Conservation (phyloP, 495 filamentous ascomycete species). For the Penicillium coffeae region DNA sequence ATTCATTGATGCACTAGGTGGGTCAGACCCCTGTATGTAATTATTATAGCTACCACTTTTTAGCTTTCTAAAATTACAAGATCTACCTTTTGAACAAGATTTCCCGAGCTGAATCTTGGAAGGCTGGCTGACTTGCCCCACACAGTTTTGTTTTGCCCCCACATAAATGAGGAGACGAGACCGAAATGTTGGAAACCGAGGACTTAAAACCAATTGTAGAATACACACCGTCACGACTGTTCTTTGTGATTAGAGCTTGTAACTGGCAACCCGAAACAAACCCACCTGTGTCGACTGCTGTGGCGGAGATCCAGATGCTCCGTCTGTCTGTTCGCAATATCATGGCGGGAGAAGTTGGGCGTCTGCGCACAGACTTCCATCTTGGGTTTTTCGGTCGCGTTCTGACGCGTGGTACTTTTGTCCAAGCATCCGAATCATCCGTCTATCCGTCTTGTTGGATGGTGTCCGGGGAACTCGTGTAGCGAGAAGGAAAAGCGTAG, state of each 20-base stretch:
- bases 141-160: neutral
- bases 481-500: constrained; percentile 17
- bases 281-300: too few relatives aligned
- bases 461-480: constrained; percentile 33
- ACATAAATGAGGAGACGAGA: too few relatives aligned
- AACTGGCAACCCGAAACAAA: too few relatives aligned
- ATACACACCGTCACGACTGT: too few relatives aligned
- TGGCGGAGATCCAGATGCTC: too few relatives aligned
- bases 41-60: too few relatives aligned
- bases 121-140: neutral
- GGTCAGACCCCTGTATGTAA: too few relatives aligned
- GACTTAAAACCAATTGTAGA: too few relatives aligned
- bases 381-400: neutral
- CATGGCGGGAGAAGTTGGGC: constrained; percentile 2
- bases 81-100: neutral
- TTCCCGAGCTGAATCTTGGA: neutral
- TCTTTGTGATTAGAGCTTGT: too few relatives aligned
- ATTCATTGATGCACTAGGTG: too few relatives aligned
- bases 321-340: too few relatives aligned
- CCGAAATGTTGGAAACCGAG: too few relatives aligned
- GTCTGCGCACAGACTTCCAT: neutral
- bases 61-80: neutral
- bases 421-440: constrained; percentile 1
- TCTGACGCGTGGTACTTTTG: neutral
- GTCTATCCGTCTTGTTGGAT: constrained; percentile 35